Base-by-base conservation (phyloP, 2,329 filamentous ascomycete species). In the Botrytis elliptica region DNA sequence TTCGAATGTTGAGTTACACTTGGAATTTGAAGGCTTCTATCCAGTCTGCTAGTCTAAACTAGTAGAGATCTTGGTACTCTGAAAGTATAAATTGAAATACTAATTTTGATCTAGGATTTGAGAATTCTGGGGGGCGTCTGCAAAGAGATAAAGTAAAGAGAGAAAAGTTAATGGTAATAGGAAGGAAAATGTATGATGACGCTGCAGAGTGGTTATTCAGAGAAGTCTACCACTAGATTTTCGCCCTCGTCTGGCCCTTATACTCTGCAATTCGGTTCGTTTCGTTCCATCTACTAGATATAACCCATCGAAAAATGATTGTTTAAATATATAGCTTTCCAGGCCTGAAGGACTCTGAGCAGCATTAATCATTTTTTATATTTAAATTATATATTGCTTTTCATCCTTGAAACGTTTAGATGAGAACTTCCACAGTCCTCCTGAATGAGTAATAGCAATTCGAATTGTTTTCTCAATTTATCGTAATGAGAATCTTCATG, bases 151-250 rank as follows among this genome's bases (percentile, higher is more conserved):
- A 36, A 36, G 25, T n/a, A 20, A 46, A 68, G n/a, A 72, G 38
- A 40, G 44, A 57, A 8, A 57, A 57, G 38, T 16, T 49, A 5
- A 44, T 68, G 16, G 33, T 22, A n/a, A 69, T 9, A 29, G 71
- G 40, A n/a, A 63, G 59, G 6, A 71, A 55, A 29, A 70, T 73
- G 66, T 73, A 49, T 3, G 67, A 73, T 63, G 57, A 71, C 36
- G 59, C 66, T 36, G 67, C 72, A 14, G 59, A 71, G 67, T 73
- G 72, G 66, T 49, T 73, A 38, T 52, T 70, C 40, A 36, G 57
- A 46, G 72, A 73, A 71, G 57, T 73, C 20, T 73, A 73, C 40
- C 52, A 18, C 36, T 73, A 71, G n/a, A 22, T 0, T 18, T 29
- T 22, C 57, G 20, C 16, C 40, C 12, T 55, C n/a, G 1, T 57